These are phyloP conservation scores for Hypsizygus marmoreus DNA, from an alignment of 768 basidiomycete species.

Conservation along the genomic window DNA sequence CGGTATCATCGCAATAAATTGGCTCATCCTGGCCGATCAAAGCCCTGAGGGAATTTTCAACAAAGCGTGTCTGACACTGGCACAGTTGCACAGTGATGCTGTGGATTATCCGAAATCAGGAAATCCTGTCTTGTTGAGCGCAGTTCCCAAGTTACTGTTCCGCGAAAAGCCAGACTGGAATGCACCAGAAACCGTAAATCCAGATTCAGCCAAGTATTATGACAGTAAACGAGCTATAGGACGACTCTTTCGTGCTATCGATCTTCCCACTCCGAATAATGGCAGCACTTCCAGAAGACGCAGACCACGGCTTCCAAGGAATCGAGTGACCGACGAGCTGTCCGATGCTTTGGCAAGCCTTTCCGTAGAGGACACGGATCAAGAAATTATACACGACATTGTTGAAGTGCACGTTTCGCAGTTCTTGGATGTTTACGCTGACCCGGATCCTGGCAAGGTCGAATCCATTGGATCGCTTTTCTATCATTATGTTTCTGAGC, in stretches of 20 bases:
- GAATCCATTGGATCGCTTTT: constrained; percentile 35
- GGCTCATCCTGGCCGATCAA: constrained; percentile 67
- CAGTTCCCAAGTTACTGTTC: constrained; percentile 46
- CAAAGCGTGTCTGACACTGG: constrained; percentile 51
- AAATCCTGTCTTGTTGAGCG: constrained; percentile 37
- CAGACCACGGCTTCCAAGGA: constrained; percentile 12
- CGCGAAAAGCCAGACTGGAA: constrained; percentile 59
- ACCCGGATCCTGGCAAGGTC: constrained; percentile 21
- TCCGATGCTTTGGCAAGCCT: constrained; percentile 19
- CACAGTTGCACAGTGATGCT: constrained; percentile 61
- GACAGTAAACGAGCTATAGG: constrained; percentile 59
- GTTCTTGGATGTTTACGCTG: constrained; percentile 30
- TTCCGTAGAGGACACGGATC: constrained; percentile 18
- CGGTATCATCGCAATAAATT: constrained; percentile 62
- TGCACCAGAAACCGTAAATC: constrained; percentile 57
- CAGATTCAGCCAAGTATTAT: constrained; percentile 45
- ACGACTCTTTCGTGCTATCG: constrained; percentile 59
- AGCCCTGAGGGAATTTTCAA: constrained; percentile 48
- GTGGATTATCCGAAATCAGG: constrained; percentile 70
- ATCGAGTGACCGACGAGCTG: constrained; percentile 17
- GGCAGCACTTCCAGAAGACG: constrained; percentile 10
- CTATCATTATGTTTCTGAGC: constrained; percentile 43
- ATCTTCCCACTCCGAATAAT: constrained; percentile 45
- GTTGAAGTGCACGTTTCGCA: constrained; percentile 26
- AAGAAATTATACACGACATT: constrained; percentile 23